These are phyloP conservation scores for Funneliformis caledonium DNA, from an alignment of 371 early-diverging fungal species.

Conservation along the genomic window DNA sequence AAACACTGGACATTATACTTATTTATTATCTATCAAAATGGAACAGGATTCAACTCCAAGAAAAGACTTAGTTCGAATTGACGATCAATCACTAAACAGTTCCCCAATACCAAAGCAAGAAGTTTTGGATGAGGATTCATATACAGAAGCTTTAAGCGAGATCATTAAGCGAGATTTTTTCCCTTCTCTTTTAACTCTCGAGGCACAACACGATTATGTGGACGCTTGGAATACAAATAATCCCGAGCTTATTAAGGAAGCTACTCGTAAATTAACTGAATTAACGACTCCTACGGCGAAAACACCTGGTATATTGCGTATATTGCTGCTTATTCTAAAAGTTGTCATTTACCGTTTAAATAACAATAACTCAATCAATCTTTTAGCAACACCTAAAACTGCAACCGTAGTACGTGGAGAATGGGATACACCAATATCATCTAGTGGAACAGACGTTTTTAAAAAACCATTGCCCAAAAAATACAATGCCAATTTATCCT, in stretches of 20 bases:
- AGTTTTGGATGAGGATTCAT: conserved; percentile 43
- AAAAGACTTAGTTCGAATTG: not conserved
- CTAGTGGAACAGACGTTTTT: not conserved
- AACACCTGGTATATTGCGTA: not conserved
- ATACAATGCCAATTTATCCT: conserved; percentile 42
- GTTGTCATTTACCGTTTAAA: not conserved
- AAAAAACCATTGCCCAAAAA: not conserved
- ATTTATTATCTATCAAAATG: not conserved
- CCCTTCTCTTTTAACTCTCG: conserved; percentile 72
- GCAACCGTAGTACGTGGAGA: not conserved
- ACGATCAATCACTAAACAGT: not conserved
- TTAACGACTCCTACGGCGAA: conserved; percentile 43
- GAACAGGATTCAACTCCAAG: not conserved
- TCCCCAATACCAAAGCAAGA: not conserved
- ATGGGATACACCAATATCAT: conserved; percentile 35
- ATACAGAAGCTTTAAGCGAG: conserved; percentile 73
- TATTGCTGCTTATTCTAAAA: not conserved
- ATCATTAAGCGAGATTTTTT: conserved; percentile 90
- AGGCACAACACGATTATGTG: conserved; percentile 50
- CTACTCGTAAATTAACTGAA: conserved; percentile 48
- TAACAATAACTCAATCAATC: not conserved
- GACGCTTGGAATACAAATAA: conserved; percentile 48
- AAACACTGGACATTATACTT: no score
- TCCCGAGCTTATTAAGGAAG: conserved; percentile 43
- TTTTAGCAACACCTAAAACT: not conserved